Percentiles rank a stretch among this genome's conserved stretches.
phyloP scores from a whole-genome alignment of 148 eudicot species.

The Rhododendron ovatum region DNA sequence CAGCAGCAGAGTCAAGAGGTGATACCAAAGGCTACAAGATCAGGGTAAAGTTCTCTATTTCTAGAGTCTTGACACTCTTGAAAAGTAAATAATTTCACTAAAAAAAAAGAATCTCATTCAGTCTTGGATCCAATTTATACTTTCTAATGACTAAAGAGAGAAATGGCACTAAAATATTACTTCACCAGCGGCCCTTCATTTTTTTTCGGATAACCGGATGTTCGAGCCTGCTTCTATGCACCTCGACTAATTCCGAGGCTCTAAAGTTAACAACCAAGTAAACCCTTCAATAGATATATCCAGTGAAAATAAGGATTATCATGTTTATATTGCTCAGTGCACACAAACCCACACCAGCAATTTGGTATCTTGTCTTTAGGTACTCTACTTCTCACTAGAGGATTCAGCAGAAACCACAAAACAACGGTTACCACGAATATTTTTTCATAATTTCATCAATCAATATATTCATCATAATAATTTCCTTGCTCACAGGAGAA shows the following conservation, averaged over 20 bases:
- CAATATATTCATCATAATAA: neutral
- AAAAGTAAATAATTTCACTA: neutral
- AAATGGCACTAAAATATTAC: neutral
- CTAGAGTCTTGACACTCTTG: neutral
- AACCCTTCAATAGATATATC: neutral
- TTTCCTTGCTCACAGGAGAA: conserved; percentile 11
- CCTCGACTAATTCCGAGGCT: neutral
- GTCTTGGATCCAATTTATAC: neutral
- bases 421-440: neutral
- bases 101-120: neutral
- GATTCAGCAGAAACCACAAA: neutral
- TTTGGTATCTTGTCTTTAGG: neutral
- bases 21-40: conserved; percentile 4
- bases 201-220: no score
- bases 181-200: neutral
- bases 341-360: neutral
- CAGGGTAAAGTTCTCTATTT: neutral
- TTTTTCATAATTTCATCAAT: neutral
- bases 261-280: no score
- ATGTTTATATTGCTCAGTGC: neutral
- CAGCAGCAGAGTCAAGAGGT: conserved; percentile 19
- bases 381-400: neutral
- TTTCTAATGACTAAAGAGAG: neutral
- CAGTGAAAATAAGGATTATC: neutral
- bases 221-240: neutral